These are phyloP conservation scores for Gossypium gossypioides DNA, from an alignment of 441 rosid genomes.

Conservation along the genomic window DNA sequence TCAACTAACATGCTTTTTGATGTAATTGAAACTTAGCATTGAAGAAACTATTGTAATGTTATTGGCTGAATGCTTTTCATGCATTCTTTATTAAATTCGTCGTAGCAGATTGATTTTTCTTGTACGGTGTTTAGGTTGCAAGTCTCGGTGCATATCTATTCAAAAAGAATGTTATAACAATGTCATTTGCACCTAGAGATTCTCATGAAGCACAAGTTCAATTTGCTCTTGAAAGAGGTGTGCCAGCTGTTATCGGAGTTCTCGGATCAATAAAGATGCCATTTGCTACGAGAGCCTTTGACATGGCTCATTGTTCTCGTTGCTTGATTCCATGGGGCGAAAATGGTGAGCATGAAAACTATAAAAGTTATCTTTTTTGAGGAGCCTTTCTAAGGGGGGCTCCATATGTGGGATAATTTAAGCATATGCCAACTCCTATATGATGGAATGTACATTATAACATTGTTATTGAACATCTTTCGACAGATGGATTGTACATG, in stretches of 20 bases:
- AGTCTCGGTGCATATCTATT: slow-evolving; percentile 41
- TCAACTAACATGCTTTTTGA: background rate
- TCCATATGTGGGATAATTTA: too few relatives aligned
- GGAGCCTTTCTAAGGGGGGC: background rate
- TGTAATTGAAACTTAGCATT: background rate
- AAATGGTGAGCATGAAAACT: slow-evolving; percentile 26
- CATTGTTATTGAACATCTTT: background rate
- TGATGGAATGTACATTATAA: background rate
- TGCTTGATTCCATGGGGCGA: slow-evolving; percentile 37
- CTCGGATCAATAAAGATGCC: slow-evolving; percentile 35
- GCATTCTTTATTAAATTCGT: background rate
- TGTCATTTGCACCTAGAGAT: slow-evolving; percentile 46
- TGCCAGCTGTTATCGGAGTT: slow-evolving; percentile 38
- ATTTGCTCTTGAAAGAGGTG: slow-evolving; percentile 43
- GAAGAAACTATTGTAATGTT: background rate
- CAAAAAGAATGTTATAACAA: slow-evolving; percentile 31
- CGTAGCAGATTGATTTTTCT: background rate
- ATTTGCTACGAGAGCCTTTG: slow-evolving; percentile 38
- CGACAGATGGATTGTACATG: slow-evolving; percentile 42
- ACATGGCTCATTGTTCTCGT: slow-evolving; percentile 47
- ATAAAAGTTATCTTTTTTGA: background rate
- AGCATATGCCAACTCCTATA: too few relatives aligned
- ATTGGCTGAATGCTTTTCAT: background rate
- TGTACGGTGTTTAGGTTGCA: slow-evolving; percentile 27
- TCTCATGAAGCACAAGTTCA: slow-evolving; percentile 46